Conservation (phyloP, 2,329 filamentous ascomycete genomes). For the Verticillium tricorpus region DNA sequence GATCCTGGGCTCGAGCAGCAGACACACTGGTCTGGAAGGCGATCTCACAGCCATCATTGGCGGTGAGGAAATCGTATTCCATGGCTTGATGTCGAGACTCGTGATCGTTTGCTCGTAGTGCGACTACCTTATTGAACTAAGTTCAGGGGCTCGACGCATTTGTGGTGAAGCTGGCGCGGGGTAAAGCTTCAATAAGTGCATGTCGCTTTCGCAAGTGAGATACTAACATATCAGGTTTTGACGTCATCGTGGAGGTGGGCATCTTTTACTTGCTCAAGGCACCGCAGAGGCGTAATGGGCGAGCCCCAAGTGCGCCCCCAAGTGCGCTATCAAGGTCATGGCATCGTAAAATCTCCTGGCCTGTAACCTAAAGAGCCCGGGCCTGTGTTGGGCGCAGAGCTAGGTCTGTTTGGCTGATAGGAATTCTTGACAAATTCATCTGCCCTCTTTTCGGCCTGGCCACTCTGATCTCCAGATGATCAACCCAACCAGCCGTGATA, state of each 20-base stretch:
- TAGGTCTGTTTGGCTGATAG: too few species aligned
- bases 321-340: too few species aligned
- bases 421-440: too few species aligned
- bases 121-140: neutral
- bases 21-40: slow-evolving; percentile 30
- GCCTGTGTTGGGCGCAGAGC: too few species aligned
- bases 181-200: neutral
- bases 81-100: slow-evolving; percentile 15
- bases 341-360: too few species aligned
- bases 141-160: neutral
- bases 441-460: too few species aligned
- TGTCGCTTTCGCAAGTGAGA: neutral
- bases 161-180: neutral
- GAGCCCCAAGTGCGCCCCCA: too few species aligned
- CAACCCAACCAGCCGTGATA: too few species aligned
- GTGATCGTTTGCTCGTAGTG: neutral
- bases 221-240: neutral
- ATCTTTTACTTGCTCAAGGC: too few species aligned
- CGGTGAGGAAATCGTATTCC: slow-evolving; percentile 19
- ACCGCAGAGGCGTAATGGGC: too few species aligned
- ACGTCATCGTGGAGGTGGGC: neutral
- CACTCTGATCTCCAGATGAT: too few species aligned
- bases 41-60: slow-evolving; percentile 29
- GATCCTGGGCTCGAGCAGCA: slow-evolving; percentile 5
- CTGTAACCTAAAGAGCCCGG: too few species aligned